Conservation (phyloP, 768 basidiomycete genomes). For the Cytidiella melzeri region DNA sequence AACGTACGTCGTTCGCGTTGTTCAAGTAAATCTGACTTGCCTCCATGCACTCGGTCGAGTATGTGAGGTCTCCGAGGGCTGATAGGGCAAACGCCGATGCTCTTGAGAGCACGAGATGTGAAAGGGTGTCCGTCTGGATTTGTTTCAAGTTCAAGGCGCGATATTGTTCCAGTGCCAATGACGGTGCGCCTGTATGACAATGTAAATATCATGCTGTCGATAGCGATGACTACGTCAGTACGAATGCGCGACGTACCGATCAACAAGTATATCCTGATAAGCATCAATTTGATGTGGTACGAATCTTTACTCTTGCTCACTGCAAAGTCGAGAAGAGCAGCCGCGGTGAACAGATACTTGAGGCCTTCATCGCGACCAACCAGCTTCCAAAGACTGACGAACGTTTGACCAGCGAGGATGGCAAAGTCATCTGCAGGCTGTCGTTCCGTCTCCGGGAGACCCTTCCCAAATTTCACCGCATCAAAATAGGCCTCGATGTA, state of each 20-base stretch:
- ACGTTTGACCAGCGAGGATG: conserved; percentile 63
- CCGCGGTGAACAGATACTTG: conserved; percentile 57
- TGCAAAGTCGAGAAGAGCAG: conserved; percentile 65
- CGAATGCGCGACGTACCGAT: conserved; percentile 46
- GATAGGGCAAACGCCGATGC: conserved; percentile 76
- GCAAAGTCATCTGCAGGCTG: conserved; percentile 86
- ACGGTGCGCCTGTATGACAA: conserved; percentile 53
- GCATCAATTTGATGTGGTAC: conserved; percentile 69
- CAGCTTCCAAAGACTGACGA: conserved; percentile 58
- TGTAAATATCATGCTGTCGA: conserved; percentile 3
- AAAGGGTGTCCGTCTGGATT: conserved; percentile 85
- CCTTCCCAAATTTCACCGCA: conserved; percentile 58
- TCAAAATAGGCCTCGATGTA: conserved; percentile 61
- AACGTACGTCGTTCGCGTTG: conserved; percentile 69
- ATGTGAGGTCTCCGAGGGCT: conserved; percentile 68
- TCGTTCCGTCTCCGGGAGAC: conserved; percentile 68
- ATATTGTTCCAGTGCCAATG: conserved; percentile 73
- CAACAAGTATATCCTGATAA: conserved; percentile 77
- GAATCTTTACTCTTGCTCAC: conserved; percentile 68
- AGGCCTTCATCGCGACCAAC: conserved; percentile 36
- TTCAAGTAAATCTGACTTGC: conserved; percentile 75
- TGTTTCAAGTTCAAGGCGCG: conserved; percentile 73
- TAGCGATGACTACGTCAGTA: conserved; percentile 17
- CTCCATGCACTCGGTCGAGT: conserved; percentile 70
- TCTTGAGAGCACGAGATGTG: conserved; percentile 74